phyloP scores from a whole-genome alignment of 768 basidiomycete species.

The Boletus pseudopeckii region DNA sequence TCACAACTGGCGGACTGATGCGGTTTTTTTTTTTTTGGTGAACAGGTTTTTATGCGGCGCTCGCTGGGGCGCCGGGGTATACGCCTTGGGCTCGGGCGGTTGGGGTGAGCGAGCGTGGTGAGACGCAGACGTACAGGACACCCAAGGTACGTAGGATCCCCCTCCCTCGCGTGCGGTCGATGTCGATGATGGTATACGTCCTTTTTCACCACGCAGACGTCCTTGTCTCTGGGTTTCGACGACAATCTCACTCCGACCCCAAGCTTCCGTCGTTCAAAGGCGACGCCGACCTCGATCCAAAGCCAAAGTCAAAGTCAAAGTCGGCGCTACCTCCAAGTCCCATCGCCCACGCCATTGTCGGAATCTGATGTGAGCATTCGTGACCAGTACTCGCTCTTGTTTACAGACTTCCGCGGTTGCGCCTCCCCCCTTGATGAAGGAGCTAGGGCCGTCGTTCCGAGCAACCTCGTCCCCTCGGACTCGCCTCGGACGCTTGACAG shows the following conservation, averaged over 20 bases:
- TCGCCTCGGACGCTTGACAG: conserved; percentile 14
- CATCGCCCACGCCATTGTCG: conserved; percentile 11
- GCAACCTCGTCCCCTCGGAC: conserved; percentile 11
- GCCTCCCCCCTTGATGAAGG: neutral
- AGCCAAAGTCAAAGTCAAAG: neutral
- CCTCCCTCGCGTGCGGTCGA: no score
- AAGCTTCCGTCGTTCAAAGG: neutral
- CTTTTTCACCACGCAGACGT: neutral
- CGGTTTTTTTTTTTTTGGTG: no score
- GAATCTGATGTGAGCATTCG: conserved; percentile 8
- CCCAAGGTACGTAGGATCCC: neutral
- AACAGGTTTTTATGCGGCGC: conserved; percentile 23
- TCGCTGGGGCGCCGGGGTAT: conserved; percentile 17
- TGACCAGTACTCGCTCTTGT: no score
- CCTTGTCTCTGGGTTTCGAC: neutral
- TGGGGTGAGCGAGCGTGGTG: neutral
- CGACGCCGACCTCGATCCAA: neutral
- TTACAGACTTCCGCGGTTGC: no score
- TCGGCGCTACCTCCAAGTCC: conserved; percentile 15
- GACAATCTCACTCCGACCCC: neutral
- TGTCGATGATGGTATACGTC: neutral
- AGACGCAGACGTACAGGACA: neutral
- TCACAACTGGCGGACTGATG: neutral
- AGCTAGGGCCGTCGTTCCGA: conserved; percentile 6
- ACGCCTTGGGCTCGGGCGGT: conserved; percentile 7